Evolutionary conservation across 441 rosid genomes (phyloP), one percentile per base, ranked within the genome.

Genomic region (Pelargonium cotyledonis): DNA sequence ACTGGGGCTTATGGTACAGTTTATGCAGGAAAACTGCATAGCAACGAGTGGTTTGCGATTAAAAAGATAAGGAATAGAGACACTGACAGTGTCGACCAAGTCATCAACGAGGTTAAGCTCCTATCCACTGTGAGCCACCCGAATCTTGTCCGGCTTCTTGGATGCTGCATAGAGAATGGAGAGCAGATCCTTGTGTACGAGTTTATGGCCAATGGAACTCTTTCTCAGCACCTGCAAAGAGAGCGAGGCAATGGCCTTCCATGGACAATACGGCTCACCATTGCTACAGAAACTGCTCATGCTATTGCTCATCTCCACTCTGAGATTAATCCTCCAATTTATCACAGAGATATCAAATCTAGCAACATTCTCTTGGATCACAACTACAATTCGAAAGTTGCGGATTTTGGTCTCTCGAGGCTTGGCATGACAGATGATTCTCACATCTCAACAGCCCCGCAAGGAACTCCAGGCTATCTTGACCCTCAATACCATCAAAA

Each of bases 321-420:
- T n/a, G 85, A 79, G 1, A 82, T 85, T 64, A 81, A 88, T 75
- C 95, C 97, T 0, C 98, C 98, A 9, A 86, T 94, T 53, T 89
- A 84, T 78, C 98, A 94, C 77, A 75, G 98, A 43, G 98, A 91
- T 70, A 83, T 94, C 29, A 94, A 94, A 75, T 89, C 98, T 1
- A 89, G 89, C 75, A 94, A 94, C 68, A 94, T 91, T 46, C 95
- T 94, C 55, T 78, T 94, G 76, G 98, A 88, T 76, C 74, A 75
- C 78, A 78, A 74, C 67, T 91, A 75, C 49, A 83, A 68, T 72
- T 87, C 96, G 12, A 94, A 91, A 79, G 86, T 94, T 8, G 93
- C 98, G 4, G 98, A 91, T 78, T 94, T 94, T 5, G 98, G 98
- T 64, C 98, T 94, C 70, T 94, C 98, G 8, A 83, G 97, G 71